These are phyloP conservation scores for button mushroom (Agaricus bisporus) DNA, from an alignment of 768 basidiomycete species.

Conservation along the genomic window DNA sequence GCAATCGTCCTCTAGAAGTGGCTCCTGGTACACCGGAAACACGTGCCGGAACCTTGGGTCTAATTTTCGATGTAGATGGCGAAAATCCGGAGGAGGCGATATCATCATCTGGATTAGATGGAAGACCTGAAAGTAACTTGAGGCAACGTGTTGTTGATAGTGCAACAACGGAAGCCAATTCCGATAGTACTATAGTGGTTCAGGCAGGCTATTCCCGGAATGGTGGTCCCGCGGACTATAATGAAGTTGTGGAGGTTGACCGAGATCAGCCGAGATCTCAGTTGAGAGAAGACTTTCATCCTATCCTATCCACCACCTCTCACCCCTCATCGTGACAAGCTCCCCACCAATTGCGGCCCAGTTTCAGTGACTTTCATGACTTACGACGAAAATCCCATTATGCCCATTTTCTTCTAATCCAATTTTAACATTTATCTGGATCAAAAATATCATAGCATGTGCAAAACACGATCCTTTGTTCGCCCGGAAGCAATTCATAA, in stretches of 20 bases:
- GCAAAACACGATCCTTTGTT: too few species aligned
- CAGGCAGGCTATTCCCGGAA: background rate
- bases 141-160: too few species aligned
- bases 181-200: background rate
- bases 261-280: background rate
- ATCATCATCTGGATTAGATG: background rate
- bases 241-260: background rate
- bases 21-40: background rate
- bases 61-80: background rate
- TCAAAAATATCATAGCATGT: too few species aligned
- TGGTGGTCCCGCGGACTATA: background rate
- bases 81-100: background rate
- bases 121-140: background rate
- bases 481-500: too few species aligned
- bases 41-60: background rate
- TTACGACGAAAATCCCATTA: too few species aligned
- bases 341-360: background rate
- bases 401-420: too few species aligned
- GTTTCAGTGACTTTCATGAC: too few species aligned
- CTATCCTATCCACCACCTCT: background rate
- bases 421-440: too few species aligned
- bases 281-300: background rate
- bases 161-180: background rate
- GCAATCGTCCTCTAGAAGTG: background rate
- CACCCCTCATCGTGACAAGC: background rate